Evolutionary conservation across 1,284 basidiomycete species (phyloP).

Genomic region (Chalciporus sp.): DNA sequence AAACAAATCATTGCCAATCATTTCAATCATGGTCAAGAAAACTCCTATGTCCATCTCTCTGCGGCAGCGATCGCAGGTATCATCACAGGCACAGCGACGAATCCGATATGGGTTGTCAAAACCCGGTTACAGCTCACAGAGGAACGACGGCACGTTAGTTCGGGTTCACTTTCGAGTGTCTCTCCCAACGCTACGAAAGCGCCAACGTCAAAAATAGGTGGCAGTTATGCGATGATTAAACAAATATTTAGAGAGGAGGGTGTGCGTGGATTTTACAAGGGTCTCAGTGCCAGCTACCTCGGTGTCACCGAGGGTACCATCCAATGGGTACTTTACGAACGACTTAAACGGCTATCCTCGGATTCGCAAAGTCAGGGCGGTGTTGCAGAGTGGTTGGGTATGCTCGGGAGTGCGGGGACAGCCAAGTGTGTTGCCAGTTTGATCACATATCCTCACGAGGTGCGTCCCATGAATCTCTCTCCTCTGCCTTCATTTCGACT

Average conservation of each 20-base stretch:
- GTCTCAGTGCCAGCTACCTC: conserved; percentile 91
- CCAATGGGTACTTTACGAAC: conserved; percentile 97
- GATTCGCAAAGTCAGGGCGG: conserved; percentile 58
- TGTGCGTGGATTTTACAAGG: conserved; percentile 89
- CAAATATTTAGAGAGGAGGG: conserved; percentile 85
- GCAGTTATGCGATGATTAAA: conserved; percentile 65
- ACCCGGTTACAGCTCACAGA: conserved; percentile 84
- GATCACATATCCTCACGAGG: conserved; percentile 98
- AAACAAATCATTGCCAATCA: conserved; percentile 86
- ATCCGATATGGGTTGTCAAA: conserved; percentile 99
- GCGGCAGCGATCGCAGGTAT: conserved; percentile 89
- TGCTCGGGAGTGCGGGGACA: conserved; percentile 89
- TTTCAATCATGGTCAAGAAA: conserved; percentile 86
- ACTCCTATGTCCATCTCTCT: conserved; percentile 81
- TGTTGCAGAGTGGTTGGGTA: conserved; percentile 69
- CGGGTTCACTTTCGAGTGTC: neutral
- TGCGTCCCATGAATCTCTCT: conserved; percentile 33
- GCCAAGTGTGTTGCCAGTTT: conserved; percentile 93
- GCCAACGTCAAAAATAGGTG: conserved; percentile 40
- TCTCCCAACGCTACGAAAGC: neutral
- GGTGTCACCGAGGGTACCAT: conserved; percentile 97
- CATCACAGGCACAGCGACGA: conserved; percentile 87
- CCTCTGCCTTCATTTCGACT: neutral
- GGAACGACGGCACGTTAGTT: conserved; percentile 21
- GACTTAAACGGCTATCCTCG: conserved; percentile 67